Conservation (phyloP, 148 eudicot genomes). For the Limonium bicolor region DNA sequence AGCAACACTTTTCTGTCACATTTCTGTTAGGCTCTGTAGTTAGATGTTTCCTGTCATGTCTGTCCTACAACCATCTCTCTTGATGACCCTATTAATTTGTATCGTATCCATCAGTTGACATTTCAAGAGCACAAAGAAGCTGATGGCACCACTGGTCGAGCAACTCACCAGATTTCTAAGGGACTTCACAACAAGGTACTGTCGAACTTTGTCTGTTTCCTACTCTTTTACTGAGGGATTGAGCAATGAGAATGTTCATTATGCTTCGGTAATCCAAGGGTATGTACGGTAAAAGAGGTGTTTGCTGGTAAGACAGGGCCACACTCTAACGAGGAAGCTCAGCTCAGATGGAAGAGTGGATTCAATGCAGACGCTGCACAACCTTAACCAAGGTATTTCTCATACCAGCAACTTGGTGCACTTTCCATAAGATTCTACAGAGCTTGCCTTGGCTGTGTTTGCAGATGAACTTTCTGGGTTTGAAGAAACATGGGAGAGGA, state of each 20-base stretch:
- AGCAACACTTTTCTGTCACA: background rate
- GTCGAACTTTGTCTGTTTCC: no score
- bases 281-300: slow-evolving; percentile 2
- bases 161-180: slow-evolving; percentile 65
- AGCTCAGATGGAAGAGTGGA: slow-evolving; percentile 81
- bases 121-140: slow-evolving; percentile 87
- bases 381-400: slow-evolving; percentile 53
- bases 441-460: background rate
- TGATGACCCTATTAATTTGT: background rate
- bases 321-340: slow-evolving; percentile 65
- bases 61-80: background rate
- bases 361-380: slow-evolving; percentile 67
- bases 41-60: no score
- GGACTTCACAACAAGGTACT: slow-evolving; percentile 81
- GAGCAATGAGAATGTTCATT: background rate
- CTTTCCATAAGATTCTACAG: background rate
- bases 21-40: slow-evolving; percentile 2
- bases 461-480: slow-evolving; percentile 68
- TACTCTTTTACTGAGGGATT: no score
- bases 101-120: slow-evolving; percentile 34
- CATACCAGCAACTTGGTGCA: background rate
- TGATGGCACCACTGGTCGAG: slow-evolving; percentile 62
- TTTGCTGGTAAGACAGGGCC: slow-evolving; percentile 37
- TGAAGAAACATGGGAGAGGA: slow-evolving; percentile 83
- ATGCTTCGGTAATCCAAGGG: background rate